Base-by-base conservation (phyloP, 2,329 filamentous ascomycete genomes). In the Colletotrichum liaoningense region DNA sequence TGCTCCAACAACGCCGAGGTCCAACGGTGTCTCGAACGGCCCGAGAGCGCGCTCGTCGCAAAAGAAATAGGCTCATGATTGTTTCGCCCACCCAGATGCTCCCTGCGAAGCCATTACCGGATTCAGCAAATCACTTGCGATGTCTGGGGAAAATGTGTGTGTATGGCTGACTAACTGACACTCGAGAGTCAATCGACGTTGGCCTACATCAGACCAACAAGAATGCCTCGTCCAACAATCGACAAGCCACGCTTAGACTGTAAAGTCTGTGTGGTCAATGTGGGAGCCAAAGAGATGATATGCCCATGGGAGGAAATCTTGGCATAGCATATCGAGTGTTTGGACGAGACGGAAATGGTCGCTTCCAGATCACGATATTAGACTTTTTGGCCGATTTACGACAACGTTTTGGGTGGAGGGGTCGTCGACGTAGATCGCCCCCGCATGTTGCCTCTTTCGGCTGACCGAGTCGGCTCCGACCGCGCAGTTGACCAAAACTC, bases 381-480 rank as follows among this genome's bases (percentile, higher is more conserved):
- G 19, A 52, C 54, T 49, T 56, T 46, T 65, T 28, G 9, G 49
- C 24, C 52, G 63, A 46, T 46, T 46, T 9, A 54, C 24, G 26
- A 49, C 26, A 14, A 56, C 12, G 56, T 52, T 62, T 46, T 56
- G 26, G 63, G 49, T 19, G 26, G 26, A 55, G 26, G 16, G 55
- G n/a, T 28, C n/a, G 30, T 16, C 9, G 42, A 11, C 22, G 56
- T 12, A 59, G 24, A 58, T 69, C 49, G 60, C 19, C 19, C 54
- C 42, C 42, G 6, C 28, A 57, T 66, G 16, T 56, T 59, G 49
- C 30, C 57, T 38, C 35, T 28, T 49, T 19, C 19, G 28, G 35
- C 5, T 24, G 59, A 46, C 59, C 22, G 63, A 60, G 24, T 67
- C 56, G 63, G 56, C 22, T 16, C 62, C 54, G 62, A 38, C 38